Evolutionary conservation across 2,329 filamentous ascomycete species (phyloP), one percentile per base, ranked within the genome.

Genomic region (Byssochlamys sp.): DNA sequence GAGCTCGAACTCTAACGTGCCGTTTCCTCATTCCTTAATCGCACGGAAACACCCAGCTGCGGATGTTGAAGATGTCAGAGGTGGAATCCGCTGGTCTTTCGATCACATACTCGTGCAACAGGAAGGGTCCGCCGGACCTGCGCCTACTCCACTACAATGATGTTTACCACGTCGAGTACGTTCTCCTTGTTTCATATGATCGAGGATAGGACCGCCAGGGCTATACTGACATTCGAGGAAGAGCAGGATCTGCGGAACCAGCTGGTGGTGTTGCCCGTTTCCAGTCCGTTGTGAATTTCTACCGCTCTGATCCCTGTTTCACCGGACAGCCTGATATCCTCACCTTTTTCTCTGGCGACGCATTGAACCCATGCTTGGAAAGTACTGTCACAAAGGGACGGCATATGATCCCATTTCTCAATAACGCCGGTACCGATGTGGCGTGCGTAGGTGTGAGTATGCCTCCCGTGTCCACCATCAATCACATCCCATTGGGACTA

Each of bases 141-240:
- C 85, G 91, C n/a, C 74, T 96, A 57, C 71, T 95, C 31, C 91
- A 96, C 75, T 96, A 88, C 79, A 96, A 96, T 73, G 91, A 96
- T 74, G 91, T 96, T 59, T 96, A 96, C 72, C 91, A 96, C 66
- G 83, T 96, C 56, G 90, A 95, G 73, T 77, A 71, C 59, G 69
- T 26, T 39, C 27, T 3, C 24, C 28, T 33, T 45, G 6, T 33
- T 27, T 29, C n/a, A 2, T 19, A 4, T 19, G 12, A 19, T n/a
- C 19, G n/a, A 45, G 5, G 39, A n/a, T 48, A 7, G 10, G 27
- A 19, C 53, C 19, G 11, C 9, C 29, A 4, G 3, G 5, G 12
- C 54, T 57, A 57, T 53, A 57, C 45, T 53, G 51, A 55, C 7
- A 49, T 9, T 50, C 48, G 35, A 75, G 1, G 79, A 80, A 77